These are phyloP conservation scores for Aspergillus neoniger DNA, from an alignment of 2,329 filamentous ascomycete species.

Conservation along the genomic window DNA sequence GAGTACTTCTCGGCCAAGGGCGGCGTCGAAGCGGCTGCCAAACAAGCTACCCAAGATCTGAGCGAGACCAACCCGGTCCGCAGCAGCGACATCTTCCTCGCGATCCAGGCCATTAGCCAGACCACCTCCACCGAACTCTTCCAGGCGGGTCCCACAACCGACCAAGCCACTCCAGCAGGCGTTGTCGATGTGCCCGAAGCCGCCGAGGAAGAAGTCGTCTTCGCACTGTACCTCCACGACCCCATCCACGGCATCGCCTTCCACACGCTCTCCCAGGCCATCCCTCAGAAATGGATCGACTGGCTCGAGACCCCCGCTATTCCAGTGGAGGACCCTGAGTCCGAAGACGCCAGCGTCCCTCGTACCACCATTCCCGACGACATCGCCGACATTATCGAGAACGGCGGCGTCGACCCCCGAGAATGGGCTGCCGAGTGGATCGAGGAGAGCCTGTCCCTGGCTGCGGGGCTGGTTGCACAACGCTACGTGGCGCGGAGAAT, in stretches of 20 bases:
- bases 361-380: conserved; percentile 66
- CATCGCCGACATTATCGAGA: conserved; percentile 79
- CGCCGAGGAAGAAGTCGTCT: conserved; percentile 64
- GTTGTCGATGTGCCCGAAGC: conserved; percentile 41
- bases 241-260: conserved; percentile 91
- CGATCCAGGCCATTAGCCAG: conserved; percentile 82
- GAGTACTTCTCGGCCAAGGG: conserved; percentile 81
- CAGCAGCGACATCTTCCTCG: conserved; percentile 90
- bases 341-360: conserved; percentile 38
- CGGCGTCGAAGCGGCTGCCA: conserved; percentile 77
- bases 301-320: conserved; percentile 78
- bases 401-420: conserved; percentile 78
- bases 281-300: conserved; percentile 82
- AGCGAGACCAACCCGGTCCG: conserved; percentile 86
- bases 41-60: conserved; percentile 74
- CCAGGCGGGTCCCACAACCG: conserved; percentile 53
- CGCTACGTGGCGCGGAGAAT: conserved; percentile 92
- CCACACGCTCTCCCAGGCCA: conserved; percentile 74
- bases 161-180: conserved; percentile 33
- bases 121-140: conserved; percentile 69
- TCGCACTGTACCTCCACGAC: conserved; percentile 78
- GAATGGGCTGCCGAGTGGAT: conserved; percentile 99
- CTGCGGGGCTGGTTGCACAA: conserved; percentile 85
- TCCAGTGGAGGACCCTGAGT: conserved; percentile 41
- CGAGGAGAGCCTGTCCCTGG: conserved; percentile 77